phyloP scores from a whole-genome alignment of 2,329 filamentous ascomycete species.

The Zymoseptoria tritici region DNA sequence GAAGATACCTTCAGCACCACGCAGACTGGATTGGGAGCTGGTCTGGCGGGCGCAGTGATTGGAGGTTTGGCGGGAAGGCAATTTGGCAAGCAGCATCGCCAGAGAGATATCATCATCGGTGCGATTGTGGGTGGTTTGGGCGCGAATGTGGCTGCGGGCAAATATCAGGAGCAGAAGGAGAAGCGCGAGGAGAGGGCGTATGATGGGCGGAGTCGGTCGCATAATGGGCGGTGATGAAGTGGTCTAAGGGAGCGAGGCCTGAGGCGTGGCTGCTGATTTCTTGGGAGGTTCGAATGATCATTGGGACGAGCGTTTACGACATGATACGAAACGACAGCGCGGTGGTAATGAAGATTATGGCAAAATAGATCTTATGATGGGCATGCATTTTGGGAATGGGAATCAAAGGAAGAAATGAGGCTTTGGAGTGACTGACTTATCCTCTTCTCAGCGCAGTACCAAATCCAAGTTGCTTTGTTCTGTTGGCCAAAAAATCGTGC shows the following conservation, averaged over 20 bases:
- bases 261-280: not conserved
- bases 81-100: constrained; percentile 25
- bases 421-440: too few species aligned
- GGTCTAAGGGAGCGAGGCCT: not conserved
- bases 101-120: constrained; percentile 29
- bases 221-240: not conserved
- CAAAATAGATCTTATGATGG: not conserved
- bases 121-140: constrained; percentile 29
- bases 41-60: constrained; percentile 29
- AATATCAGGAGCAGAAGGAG: constrained; percentile 23
- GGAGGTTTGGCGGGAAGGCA: constrained; percentile 29
- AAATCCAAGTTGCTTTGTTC: too few species aligned
- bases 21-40: constrained; percentile 25
- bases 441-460: too few species aligned
- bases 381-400: too few species aligned
- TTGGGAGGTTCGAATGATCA: not conserved
- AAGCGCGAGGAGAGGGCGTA: constrained; percentile 12
- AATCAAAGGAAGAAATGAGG: too few species aligned
- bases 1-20: constrained; percentile 29
- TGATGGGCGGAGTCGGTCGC: constrained; percentile 10
- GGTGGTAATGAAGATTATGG: not conserved
- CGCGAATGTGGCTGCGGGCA: constrained; percentile 29
- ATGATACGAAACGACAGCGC: not conserved
- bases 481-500: too few species aligned
- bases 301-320: not conserved